Evolutionary conservation across 768 basidiomycete genomes (phyloP), one percentile per base, ranked within the genome.

Genomic region (Paxillus ammoniavirescens): DNA sequence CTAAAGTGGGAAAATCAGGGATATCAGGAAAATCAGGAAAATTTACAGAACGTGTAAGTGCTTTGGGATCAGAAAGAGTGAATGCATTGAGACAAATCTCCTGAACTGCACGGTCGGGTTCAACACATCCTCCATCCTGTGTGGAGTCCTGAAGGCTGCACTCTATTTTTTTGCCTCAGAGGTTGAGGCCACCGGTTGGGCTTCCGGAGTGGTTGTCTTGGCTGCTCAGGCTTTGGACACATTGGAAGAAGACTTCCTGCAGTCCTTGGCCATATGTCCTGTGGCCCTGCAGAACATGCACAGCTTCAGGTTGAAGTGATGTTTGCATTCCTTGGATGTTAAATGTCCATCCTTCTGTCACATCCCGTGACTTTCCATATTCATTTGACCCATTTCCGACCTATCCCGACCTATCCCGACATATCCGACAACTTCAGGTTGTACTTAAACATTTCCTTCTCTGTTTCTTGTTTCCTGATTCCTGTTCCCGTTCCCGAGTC

Each of bases 161-260:
- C 9, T 9, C 54, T 55, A 55, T 49, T 55, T 52, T 26, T 54
- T 58, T 55, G 46, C 4, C 50, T 49, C 37, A 1, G 18, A 5
- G 31, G 31, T 31, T 17, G 46, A 42, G 43, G 15, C 41, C 43
- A 26, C 8, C 1, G 2, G 42, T 40, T 54, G 21, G n/a, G 44
- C 1, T 46, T 47, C 48, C 2, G 35, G 31, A 17, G 53, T 26
- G 1, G 0, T 8, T 1, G 21, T 36, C 9, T 18, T 41, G 8
- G 28, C n/a, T 5, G 51, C 51, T 12, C n/a, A n/a, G 15, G 41
- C 47, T 9, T 44, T 50, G 2, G 37, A 33, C 0, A 31, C 13
- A 8, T 21, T 13, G 5, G 17, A 40, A 5, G 36, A 8, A 1
- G 31, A 30, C 33, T 55, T 57, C 0, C n/a, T 35, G 14, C 47